A percentile compares a stretch with the other conserved stretches of the same genome.
Conservation (phyloP, 768 basidiomycete species). For the Tricholoma bakamatsutake region DNA sequence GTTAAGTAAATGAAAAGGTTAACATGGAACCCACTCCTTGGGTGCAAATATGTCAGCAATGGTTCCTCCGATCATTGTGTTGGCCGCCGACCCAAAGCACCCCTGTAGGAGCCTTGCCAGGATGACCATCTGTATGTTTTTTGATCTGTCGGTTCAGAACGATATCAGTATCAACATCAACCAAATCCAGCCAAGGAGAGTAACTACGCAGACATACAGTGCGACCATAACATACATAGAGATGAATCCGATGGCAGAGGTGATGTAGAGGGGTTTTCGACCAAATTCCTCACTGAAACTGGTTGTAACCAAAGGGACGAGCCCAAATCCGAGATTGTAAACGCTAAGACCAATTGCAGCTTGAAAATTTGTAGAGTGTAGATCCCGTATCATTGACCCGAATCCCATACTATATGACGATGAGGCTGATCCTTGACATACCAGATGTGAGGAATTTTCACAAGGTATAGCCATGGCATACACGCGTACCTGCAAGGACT, state of each 20-base stretch:
- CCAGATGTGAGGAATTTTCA: background rate
- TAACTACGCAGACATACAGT: conserved; percentile 31
- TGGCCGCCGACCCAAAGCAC: conserved; percentile 61
- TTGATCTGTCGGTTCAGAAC: conserved; percentile 26
- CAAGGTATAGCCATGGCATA: background rate
- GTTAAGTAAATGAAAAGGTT: background rate
- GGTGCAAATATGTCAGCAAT: conserved; percentile 66
- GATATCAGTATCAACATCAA: no score
- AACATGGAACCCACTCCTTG: conserved; percentile 39
- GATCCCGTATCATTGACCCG: conserved; percentile 47
- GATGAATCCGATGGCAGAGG: conserved; percentile 42
- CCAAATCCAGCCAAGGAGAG: background rate
- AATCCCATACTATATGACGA: conserved; percentile 53
- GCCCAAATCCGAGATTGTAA: conserved; percentile 55
- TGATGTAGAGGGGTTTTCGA: conserved; percentile 56
- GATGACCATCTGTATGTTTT: conserved; percentile 56
- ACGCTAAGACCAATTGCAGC: conserved; percentile 45
- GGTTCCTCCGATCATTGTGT: conserved; percentile 70
- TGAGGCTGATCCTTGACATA: conserved; percentile 39
- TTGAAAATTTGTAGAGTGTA: conserved; percentile 38
- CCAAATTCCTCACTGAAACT: no score
- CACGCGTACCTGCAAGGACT: conserved; percentile 35
- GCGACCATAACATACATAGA: conserved; percentile 46
- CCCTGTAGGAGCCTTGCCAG: conserved; percentile 59
- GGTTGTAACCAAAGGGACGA: conserved; percentile 60